Conservation (phyloP, 169 alveolate species). For the Hepatocystis sp. region DNA sequence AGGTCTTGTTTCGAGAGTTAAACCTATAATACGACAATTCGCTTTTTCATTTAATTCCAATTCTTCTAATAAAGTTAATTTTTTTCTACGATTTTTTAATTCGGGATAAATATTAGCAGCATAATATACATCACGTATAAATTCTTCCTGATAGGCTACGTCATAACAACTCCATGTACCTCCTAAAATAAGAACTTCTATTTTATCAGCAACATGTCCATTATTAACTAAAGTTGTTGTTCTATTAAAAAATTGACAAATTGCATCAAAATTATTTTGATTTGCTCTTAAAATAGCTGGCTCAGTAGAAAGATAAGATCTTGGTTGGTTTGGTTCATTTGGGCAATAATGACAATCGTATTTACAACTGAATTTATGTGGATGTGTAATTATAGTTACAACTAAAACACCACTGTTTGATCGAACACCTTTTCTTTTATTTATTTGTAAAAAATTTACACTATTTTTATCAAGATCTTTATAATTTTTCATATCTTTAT, state of each 20-base stretch:
- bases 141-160: slow-evolving; percentile 91
- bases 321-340: slow-evolving; percentile 96
- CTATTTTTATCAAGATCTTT: slow-evolving; percentile 74
- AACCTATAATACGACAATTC: slow-evolving; percentile 81
- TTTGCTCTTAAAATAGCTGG: slow-evolving; percentile 96
- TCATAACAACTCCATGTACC: slow-evolving; percentile 97
- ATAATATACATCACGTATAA: slow-evolving; percentile 93
- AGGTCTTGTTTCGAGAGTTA: slow-evolving; percentile 94
- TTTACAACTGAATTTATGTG: slow-evolving; percentile 94
- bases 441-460: slow-evolving; percentile 81
- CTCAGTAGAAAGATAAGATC: slow-evolving; percentile 95
- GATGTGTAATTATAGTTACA: slow-evolving; percentile 95
- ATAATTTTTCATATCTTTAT: slow-evolving; percentile 71
- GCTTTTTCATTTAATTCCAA: slow-evolving; percentile 80
- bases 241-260: slow-evolving; percentile 93
- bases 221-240: slow-evolving; percentile 92
- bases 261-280: slow-evolving; percentile 93
- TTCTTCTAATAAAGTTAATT: slow-evolving; percentile 74
- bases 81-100: slow-evolving; percentile 77
- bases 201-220: slow-evolving; percentile 94
- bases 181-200: slow-evolving; percentile 94
- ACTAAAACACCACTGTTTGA: slow-evolving; percentile 94
- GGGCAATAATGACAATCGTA: slow-evolving; percentile 95
- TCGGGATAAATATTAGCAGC: slow-evolving; percentile 93
- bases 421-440: slow-evolving; percentile 89